A percentile compares a stretch with the other conserved stretches of the same genome.
Conservation (phyloP, 768 basidiomycete species). For the Tylopilus plumbeoviolaceoides region DNA sequence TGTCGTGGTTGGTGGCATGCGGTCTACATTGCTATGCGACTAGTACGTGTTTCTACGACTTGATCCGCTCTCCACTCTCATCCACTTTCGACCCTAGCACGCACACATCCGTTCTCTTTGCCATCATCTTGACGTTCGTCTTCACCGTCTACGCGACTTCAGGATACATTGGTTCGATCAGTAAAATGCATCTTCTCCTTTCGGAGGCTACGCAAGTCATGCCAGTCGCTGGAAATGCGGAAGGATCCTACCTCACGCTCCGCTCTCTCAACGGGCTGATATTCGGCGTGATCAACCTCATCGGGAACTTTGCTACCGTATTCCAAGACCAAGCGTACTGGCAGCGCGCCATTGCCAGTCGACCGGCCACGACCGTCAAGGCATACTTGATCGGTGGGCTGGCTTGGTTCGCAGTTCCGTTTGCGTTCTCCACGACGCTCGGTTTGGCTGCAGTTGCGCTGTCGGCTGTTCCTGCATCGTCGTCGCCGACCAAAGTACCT, state of each 20-base stretch:
- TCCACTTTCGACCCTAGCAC: slow-evolving; percentile 44
- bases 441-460: slow-evolving; percentile 88
- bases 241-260: slow-evolving; percentile 83
- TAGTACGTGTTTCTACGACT: slow-evolving; percentile 49
- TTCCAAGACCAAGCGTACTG: slow-evolving; percentile 79
- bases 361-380: slow-evolving; percentile 82
- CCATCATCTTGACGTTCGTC: slow-evolving; percentile 72
- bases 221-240: slow-evolving; percentile 79
- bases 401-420: slow-evolving; percentile 90
- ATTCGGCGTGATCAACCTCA: slow-evolving; percentile 84
- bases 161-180: slow-evolving; percentile 72
- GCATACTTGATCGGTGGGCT: slow-evolving; percentile 87
- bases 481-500: slow-evolving; percentile 33
- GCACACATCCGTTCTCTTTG: slow-evolving; percentile 82
- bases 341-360: slow-evolving; percentile 87
- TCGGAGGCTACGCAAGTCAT: slow-evolving; percentile 44
- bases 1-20: slow-evolving; percentile 83
- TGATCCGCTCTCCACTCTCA: not conserved
- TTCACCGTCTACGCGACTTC: slow-evolving; percentile 84
- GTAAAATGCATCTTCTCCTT: slow-evolving; percentile 77
- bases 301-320: slow-evolving; percentile 75
- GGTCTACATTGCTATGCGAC: slow-evolving; percentile 80
- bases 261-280: slow-evolving; percentile 73
- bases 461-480: slow-evolving; percentile 36
- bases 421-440: slow-evolving; percentile 81